Conservation (phyloP, 140 eudicot species). For the Cichorium intybus region DNA sequence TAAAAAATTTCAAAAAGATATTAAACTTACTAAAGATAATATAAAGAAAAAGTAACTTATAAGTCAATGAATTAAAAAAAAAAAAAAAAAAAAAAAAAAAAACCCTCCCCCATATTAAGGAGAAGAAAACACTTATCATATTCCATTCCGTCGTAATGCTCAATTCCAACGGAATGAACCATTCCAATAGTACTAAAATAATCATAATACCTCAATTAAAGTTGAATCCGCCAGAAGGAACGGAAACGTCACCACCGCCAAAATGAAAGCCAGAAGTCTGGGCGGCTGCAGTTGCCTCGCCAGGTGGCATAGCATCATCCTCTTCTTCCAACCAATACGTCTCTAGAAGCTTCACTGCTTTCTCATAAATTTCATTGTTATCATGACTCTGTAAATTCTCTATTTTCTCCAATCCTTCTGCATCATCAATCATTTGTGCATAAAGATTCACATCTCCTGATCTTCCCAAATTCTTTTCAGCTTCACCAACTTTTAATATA, state of each 20-base stretch:
- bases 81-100: no score
- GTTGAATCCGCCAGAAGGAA: constrained; percentile 39
- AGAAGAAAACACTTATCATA: no score
- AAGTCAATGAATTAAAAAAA: no score
- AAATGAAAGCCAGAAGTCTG: no score
- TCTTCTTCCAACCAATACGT: constrained; percentile 39
- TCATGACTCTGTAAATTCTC: constrained; percentile 36
- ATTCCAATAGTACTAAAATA: no score
- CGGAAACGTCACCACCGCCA: constrained; percentile 27
- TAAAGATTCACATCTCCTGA: constrained; percentile 27
- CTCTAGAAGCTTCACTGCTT: constrained; percentile 38
- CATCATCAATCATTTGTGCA: constrained; percentile 37
- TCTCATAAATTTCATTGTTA: constrained; percentile 39
- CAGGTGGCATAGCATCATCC: constrained; percentile 15
- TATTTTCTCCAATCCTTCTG: constrained; percentile 30
- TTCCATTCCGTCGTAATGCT: no score
- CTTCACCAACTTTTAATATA: constrained; percentile 35
- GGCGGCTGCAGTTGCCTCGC: background rate
- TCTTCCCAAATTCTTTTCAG: constrained; percentile 24
- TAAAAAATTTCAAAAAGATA: no score
- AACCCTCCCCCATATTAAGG: no score
- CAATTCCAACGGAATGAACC: no score
- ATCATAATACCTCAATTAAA: constrained; percentile 13
- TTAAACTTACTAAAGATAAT: no score
- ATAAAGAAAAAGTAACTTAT: no score